Base-by-base conservation (phyloP, 495 filamentous ascomycete species). In the Penicillium turbatum region DNA sequence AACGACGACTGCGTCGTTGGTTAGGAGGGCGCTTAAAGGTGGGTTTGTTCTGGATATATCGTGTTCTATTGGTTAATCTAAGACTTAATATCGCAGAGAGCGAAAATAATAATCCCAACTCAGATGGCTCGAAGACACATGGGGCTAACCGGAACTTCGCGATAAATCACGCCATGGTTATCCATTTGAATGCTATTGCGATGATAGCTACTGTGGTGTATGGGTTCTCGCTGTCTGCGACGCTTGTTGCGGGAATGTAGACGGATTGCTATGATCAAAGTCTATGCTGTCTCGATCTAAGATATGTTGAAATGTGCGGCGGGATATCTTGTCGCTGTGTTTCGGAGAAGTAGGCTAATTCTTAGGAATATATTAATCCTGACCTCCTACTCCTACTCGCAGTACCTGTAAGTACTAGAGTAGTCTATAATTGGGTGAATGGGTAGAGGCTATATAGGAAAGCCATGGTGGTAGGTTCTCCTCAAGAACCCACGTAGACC, bases 151-250 rank as follows among this genome's bases (percentile, higher is more conserved):
- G 68, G n/a, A 53, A 48, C 2, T 83, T 84, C 50, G 66, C 70
- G 6, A 56, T 59, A 6, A 74, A 72, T 41, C 79, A 84, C 54
- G 79, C 79, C 5, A 82, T 80, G 75, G 69, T 65, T 15, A 82
- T 82, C 41, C 79, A 83, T 58, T 48, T 82, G 6, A 83, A 84
- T 60, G 56, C 81, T 12, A 64, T 82, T 27, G 69, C 74, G 0
- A 66, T 82, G 44, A 67, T 72, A 2, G 76, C 76, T 6, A 78
- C 77, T 30, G 24, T 82, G 6, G 71, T 69, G 56, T 82, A 82
- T 66, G 79, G 76, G 1, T 73, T 72, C 57, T 66, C 65, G 39
- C 54, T 84, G 55, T 75, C 70, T 0, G 65, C 56, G 2, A 69
- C 50, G 8, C 39, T 69, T 34, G 1, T 46, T 1, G 29, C 13